phyloP scores from a whole-genome alignment of 208 protist species.

The Leishmania guyanensis region DNA sequence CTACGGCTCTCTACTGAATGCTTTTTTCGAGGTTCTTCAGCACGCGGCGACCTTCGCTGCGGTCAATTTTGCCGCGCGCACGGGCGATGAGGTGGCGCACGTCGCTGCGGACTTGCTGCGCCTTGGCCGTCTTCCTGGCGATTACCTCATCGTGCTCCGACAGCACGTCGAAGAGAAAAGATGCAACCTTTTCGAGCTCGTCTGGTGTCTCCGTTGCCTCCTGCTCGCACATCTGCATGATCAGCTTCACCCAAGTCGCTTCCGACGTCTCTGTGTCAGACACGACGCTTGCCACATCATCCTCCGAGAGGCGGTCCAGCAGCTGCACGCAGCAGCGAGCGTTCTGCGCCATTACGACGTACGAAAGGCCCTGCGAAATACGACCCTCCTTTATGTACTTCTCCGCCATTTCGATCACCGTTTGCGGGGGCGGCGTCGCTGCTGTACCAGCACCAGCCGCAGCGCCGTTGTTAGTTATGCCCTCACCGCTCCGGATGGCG shows the following conservation, averaged over 20 bases:
- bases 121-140: constrained; percentile 37
- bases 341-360: constrained; percentile 49
- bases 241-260: constrained; percentile 52
- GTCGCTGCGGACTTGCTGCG: constrained; percentile 48
- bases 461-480: neutral
- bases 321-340: constrained; percentile 51
- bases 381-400: constrained; percentile 47
- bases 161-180: constrained; percentile 71
- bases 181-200: constrained; percentile 48
- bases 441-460: constrained; percentile 5
- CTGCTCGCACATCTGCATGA: constrained; percentile 44
- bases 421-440: constrained; percentile 51
- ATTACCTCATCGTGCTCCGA: constrained; percentile 67
- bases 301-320: constrained; percentile 36
- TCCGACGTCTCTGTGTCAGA: constrained; percentile 41
- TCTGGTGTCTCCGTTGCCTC: constrained; percentile 29
- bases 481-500: constrained; percentile 20
- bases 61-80: constrained; percentile 34
- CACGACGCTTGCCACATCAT: constrained; percentile 43
- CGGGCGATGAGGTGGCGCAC: constrained; percentile 56
- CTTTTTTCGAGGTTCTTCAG: constrained; percentile 73
- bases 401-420: constrained; percentile 55
- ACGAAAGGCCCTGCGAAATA: constrained; percentile 44
- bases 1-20: constrained; percentile 46
- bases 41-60: constrained; percentile 36